phyloP scores from a whole-genome alignment of 2,329 filamentous ascomycete genomes.

The Penicillium sp. region DNA sequence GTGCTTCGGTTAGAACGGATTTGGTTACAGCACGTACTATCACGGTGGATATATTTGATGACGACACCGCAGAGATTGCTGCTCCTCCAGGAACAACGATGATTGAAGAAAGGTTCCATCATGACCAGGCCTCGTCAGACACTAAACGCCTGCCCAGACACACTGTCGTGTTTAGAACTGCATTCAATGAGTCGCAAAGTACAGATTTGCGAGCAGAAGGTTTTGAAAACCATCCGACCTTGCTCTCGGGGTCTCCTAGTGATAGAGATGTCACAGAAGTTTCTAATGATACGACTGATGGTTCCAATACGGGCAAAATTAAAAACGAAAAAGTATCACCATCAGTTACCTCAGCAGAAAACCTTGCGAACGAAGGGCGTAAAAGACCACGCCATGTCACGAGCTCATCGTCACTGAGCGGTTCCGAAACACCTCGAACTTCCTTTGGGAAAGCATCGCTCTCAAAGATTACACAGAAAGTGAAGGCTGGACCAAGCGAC shows the following conservation, averaged over 20 bases:
- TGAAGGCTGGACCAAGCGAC: slow-evolving; percentile 25
- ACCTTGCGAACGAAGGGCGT: slow-evolving; percentile 5
- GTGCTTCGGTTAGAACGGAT: slow-evolving; percentile 42
- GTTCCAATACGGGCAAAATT: neutral
- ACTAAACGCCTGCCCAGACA: slow-evolving; percentile 37
- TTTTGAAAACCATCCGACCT: neutral
- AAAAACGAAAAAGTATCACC: neutral
- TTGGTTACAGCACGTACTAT: slow-evolving; percentile 43
- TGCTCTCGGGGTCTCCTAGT: neutral
- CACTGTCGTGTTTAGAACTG: slow-evolving; percentile 44
- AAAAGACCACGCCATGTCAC: slow-evolving; percentile 11
- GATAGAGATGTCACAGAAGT: neutral
- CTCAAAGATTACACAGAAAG: slow-evolving; percentile 32
- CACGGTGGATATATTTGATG: slow-evolving; percentile 44
- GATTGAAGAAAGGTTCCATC: slow-evolving; percentile 44
- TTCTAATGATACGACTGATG: neutral
- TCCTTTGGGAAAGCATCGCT: slow-evolving; percentile 26
- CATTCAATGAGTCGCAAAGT: slow-evolving; percentile 38
- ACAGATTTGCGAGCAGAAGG: slow-evolving; percentile 29
- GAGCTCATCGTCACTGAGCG: slow-evolving; percentile 18
- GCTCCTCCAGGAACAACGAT: slow-evolving; percentile 45
- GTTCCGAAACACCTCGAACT: slow-evolving; percentile 22
- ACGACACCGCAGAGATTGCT: slow-evolving; percentile 38
- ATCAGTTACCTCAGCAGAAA: neutral
- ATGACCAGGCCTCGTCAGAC: slow-evolving; percentile 40